Percentiles rank a stretch among this genome's conserved stretches.
Conservation (phyloP, 2,329 filamentous ascomycete genomes). For the Trichoderma cornu-damae region DNA sequence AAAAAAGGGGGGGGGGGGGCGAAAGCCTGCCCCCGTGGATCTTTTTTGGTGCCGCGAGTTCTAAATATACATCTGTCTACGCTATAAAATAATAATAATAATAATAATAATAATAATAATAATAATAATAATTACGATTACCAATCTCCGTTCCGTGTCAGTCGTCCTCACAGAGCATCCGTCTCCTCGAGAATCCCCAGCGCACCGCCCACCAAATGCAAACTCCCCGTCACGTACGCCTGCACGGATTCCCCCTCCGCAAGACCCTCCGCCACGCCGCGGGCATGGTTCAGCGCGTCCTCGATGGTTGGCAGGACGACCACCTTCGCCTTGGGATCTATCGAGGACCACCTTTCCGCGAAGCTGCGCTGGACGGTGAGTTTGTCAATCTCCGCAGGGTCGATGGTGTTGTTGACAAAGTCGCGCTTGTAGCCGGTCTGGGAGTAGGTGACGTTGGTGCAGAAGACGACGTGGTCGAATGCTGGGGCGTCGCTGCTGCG, state of each 20-base stretch:
- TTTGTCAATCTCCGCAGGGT: conserved; percentile 47
- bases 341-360: conserved; percentile 45
- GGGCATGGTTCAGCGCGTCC: conserved; percentile 47
- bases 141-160: not conserved
- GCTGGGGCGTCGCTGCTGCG: conserved; percentile 28
- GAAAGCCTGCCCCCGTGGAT: not conserved
- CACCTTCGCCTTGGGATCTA: conserved; percentile 45
- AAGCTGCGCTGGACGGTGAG: conserved; percentile 51
- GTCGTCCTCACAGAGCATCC: conserved; percentile 35
- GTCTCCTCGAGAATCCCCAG: conserved; percentile 46
- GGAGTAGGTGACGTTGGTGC: conserved; percentile 63
- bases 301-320: conserved; percentile 49
- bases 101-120: no score
- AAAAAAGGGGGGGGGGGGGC: no score
- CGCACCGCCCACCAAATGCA: conserved; percentile 57
- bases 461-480: conserved; percentile 76
- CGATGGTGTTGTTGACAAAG: conserved; percentile 52
- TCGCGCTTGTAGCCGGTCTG: conserved; percentile 50
- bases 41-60: not conserved
- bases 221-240: conserved; percentile 56
- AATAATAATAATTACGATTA: conserved; percentile 7
- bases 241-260: conserved; percentile 36
- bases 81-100: no score
- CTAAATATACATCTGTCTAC: not conserved
- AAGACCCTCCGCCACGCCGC: conserved; percentile 22